Conservation (phyloP, 108 stramenopile species). For the Nitzschia putrida region DNA sequence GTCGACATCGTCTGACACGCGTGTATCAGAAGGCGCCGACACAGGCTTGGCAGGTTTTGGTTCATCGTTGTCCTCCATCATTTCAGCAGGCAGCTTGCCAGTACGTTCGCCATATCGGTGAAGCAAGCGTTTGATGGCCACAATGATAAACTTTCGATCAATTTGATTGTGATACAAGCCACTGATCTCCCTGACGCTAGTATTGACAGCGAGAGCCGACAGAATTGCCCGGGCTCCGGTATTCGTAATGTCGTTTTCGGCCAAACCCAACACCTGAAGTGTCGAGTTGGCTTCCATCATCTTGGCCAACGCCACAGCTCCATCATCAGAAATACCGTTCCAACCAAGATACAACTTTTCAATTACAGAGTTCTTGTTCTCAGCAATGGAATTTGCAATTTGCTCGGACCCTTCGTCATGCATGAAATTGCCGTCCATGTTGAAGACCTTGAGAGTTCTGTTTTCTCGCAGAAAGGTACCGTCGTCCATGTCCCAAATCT, state of each 20-base stretch:
- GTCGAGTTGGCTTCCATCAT: constrained; percentile 34
- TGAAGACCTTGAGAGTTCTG: constrained; percentile 28
- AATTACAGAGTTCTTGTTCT: constrained; percentile 15
- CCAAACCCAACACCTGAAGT: constrained; percentile 33
- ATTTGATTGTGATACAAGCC: constrained; percentile 39
- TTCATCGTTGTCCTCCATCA: constrained; percentile 1
- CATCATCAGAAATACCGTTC: constrained; percentile 36
- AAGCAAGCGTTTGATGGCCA: constrained; percentile 44
- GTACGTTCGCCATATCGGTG: constrained; percentile 31
- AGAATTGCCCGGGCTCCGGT: constrained; percentile 31
- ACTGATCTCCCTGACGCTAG: constrained; percentile 30
- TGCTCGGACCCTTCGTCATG: constrained; percentile 36
- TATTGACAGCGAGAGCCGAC: constrained; percentile 30
- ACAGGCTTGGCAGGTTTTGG: not conserved
- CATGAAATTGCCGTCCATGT: constrained; percentile 33
- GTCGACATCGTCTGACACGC: not conserved
- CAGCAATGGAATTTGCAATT: constrained; percentile 28
- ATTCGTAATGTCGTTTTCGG: constrained; percentile 37
- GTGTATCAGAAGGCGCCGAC: not conserved
- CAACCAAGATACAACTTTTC: constrained; percentile 34
- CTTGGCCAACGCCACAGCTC: constrained; percentile 28
- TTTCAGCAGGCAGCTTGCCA: not conserved
- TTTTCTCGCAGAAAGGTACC: constrained; percentile 21
- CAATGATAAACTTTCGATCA: constrained; percentile 39
- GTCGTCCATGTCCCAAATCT: constrained; percentile 39